Evolutionary conservation across 192 early-diverging fungal genomes (phyloP), one percentile per base, ranked within the genome.

Genomic region (Phycomyces nitens): DNA sequence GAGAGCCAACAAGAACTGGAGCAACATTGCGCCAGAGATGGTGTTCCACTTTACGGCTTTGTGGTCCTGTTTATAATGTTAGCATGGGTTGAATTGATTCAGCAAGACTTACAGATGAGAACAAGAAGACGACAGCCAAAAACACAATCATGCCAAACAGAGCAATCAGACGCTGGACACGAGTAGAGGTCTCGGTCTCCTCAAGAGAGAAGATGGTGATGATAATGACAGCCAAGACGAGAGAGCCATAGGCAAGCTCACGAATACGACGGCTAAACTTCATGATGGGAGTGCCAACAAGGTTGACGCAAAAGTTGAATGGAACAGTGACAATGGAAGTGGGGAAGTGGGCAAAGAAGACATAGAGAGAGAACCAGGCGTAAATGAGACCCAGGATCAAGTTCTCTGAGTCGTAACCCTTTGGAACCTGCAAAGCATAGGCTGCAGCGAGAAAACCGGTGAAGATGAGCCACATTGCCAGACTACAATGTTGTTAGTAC

Each of bases 1-100:
- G 52, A 94, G 79, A 26, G 86, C 94, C 60, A 96, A 62, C 39
- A 91, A 60, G 72, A 88, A 90, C 77, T 96, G 92, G 58, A 89
- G 34, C 34, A 91, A 70, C 26, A 87, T 68, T 18, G 89, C 91
- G 55, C 80, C 73, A 20, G 79, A 62, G 12, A 94, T 84, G 2
- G 90, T 92, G 68, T 82, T 84, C 88, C 91, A 91, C 62, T 84
- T 79, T 55, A 96, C 87, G 21, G 72, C 65, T 44, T 68, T 77
- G 58, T 80, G 84, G 70, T 90, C 77, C 72, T 74, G 7, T 34
- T 5, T 34, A 61, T 11, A 34, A 27, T 11, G n/a, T 2, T 22
- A 11, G 44, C 12, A 12, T 55, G 6, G 26, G n/a, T n/a, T 52
- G 2, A 23, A 29, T n/a, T 16, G n/a, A 38, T 22, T 39, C 57